phyloP scores from a whole-genome alignment of 2,329 filamentous ascomycete genomes.

The Chalaropsis thielavioides region DNA sequence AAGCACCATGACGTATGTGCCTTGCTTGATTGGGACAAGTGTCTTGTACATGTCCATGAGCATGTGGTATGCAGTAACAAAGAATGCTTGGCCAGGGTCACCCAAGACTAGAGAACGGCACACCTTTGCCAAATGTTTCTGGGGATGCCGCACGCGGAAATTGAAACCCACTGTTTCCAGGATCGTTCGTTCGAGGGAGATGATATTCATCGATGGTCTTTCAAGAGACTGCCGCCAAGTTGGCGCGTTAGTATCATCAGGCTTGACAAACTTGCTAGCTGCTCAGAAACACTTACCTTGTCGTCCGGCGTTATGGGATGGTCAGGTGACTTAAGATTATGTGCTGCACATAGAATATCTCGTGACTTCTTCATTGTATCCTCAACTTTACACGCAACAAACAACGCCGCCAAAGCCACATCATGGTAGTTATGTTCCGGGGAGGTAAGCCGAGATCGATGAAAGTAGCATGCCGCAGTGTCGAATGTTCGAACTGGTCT shows the following conservation, averaged over 20 bases:
- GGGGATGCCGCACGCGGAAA: slow-evolving; percentile 77
- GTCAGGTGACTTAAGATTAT: slow-evolving; percentile 62
- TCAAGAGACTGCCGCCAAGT: slow-evolving; percentile 55
- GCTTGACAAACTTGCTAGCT: background rate
- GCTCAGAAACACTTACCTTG: slow-evolving; percentile 38
- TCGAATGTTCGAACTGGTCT: slow-evolving; percentile 79
- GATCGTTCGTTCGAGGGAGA: slow-evolving; percentile 81
- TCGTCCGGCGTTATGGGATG: slow-evolving; percentile 67
- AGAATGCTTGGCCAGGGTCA: slow-evolving; percentile 38
- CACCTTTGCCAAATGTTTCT: slow-evolving; percentile 72
- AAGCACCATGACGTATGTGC: slow-evolving; percentile 70
- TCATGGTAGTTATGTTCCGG: slow-evolving; percentile 79
- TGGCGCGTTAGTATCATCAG: background rate
- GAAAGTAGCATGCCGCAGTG: slow-evolving; percentile 82
- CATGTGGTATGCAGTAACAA: slow-evolving; percentile 61
- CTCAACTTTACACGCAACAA: slow-evolving; percentile 92
- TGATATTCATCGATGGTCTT: slow-evolving; percentile 59
- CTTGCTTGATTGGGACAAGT: slow-evolving; percentile 81
- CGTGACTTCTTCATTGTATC: slow-evolving; percentile 94
- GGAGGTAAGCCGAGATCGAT: slow-evolving; percentile 79
- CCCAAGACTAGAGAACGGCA: slow-evolving; percentile 40
- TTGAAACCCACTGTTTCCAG: slow-evolving; percentile 89
- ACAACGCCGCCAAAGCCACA: slow-evolving; percentile 72
- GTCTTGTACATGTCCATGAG: slow-evolving; percentile 86
- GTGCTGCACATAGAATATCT: slow-evolving; percentile 80